phyloP scores from a whole-genome alignment of 305 asterid species.

The Ruellia speciosa region DNA sequence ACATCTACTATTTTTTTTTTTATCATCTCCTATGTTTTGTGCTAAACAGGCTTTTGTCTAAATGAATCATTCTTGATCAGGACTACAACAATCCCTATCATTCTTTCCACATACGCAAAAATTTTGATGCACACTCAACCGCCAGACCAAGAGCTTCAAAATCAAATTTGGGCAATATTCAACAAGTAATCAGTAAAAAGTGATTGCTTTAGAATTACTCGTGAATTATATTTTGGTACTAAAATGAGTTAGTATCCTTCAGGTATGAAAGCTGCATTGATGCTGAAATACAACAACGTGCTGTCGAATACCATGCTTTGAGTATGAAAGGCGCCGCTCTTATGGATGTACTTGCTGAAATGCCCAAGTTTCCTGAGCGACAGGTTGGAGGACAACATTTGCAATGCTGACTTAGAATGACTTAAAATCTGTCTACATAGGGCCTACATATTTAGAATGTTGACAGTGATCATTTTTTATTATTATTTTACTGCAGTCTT shows the following conservation, averaged over 20 bases:
- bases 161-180: slow-evolving; percentile 31
- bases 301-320: slow-evolving; percentile 87
- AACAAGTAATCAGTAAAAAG: slow-evolving; percentile 21
- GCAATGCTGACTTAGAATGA: slow-evolving; percentile 7
- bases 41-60: slow-evolving; percentile 21
- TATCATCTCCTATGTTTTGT: slow-evolving; percentile 19
- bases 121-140: slow-evolving; percentile 89
- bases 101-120: slow-evolving; percentile 89
- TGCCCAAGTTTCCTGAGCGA: slow-evolving; percentile 98
- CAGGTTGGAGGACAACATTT: slow-evolving; percentile 44
- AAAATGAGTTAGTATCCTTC: slow-evolving; percentile 23
- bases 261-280: slow-evolving; percentile 96
- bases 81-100: slow-evolving; percentile 87
- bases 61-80: slow-evolving; percentile 38
- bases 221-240: slow-evolving; percentile 1
- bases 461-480: slow-evolving; percentile 1
- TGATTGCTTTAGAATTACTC: slow-evolving; percentile 6
- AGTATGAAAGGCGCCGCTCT: slow-evolving; percentile 91
- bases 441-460: background rate
- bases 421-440: background rate
- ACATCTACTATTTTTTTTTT: slow-evolving; percentile 22
- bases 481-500: slow-evolving; percentile 34
- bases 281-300: slow-evolving; percentile 96
- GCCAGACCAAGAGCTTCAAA: slow-evolving; percentile 46
- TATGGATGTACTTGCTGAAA: slow-evolving; percentile 94